phyloP scores from a whole-genome alignment of 2,329 filamentous ascomycete species.

The Calonectria pauciramosa region DNA sequence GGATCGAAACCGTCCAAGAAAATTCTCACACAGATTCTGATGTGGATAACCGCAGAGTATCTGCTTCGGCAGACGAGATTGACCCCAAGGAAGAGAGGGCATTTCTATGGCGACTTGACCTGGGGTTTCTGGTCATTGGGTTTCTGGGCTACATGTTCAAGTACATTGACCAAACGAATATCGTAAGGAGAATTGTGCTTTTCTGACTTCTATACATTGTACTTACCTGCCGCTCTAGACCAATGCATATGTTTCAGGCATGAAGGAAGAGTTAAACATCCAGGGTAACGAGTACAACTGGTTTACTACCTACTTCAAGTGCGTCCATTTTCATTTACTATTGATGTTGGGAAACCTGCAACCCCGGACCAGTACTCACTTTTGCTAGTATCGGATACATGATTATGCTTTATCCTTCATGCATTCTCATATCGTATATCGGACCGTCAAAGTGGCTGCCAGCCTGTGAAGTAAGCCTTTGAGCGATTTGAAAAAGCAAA shows the following conservation, averaged over 20 bases:
- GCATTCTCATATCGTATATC: background rate
- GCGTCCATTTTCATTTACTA: background rate
- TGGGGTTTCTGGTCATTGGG: background rate
- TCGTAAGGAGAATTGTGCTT: background rate
- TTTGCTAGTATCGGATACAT: background rate
- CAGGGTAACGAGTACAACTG: background rate
- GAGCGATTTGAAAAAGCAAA: background rate
- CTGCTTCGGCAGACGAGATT: background rate
- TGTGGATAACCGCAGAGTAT: background rate
- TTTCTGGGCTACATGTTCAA: conserved; percentile 8
- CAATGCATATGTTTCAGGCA: conserved; percentile 7
- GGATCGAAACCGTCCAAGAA: background rate
- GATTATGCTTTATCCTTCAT: conserved; percentile 6
- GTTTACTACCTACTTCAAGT: conserved; percentile 13
- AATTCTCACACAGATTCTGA: background rate
- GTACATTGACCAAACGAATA: conserved; percentile 10
- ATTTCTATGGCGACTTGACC: background rate
- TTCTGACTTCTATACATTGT: background rate
- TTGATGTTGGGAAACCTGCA: no score
- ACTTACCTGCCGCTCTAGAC: background rate
- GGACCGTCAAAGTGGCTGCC: conserved; percentile 1
- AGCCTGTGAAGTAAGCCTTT: background rate
- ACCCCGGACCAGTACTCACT: background rate
- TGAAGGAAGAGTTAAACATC: conserved; percentile 2
- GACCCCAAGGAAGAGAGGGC: conserved; percentile 1